Evolutionary conservation across 768 basidiomycete genomes (phyloP).

Genomic region (Collybia sp.): DNA sequence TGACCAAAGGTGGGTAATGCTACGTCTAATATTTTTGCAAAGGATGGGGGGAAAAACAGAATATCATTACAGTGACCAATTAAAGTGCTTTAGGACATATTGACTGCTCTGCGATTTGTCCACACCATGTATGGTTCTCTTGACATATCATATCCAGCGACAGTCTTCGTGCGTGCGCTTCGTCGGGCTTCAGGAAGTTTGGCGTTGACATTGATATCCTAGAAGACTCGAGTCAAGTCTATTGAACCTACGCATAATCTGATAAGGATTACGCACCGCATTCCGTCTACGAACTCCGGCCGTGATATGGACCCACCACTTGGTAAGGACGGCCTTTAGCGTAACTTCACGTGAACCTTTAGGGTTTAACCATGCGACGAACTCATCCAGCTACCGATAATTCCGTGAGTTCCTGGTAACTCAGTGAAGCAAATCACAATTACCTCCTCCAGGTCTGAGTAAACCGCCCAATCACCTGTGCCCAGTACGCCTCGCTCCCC

Average conservation of each 20-base stretch:
- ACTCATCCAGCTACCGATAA: conserved; percentile 65
- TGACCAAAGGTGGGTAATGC: too few species aligned
- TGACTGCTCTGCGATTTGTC: conserved; percentile 74
- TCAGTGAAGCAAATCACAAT: conserved; percentile 14
- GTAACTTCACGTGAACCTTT: conserved; percentile 88
- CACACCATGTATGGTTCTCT: conserved; percentile 88
- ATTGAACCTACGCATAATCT: conserved; percentile 4
- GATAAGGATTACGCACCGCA: conserved; percentile 44
- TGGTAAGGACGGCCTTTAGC: conserved; percentile 69
- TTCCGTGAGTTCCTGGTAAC: conserved; percentile 5
- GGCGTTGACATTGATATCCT: conserved; percentile 70
- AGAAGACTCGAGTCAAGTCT: conserved; percentile 10
- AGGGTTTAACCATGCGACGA: conserved; percentile 84
- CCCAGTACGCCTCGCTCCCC: conserved; percentile 69
- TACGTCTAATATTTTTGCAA: too few species aligned
- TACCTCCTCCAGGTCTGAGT: conserved; percentile 86
- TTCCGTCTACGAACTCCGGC: conserved; percentile 75
- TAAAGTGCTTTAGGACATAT: conserved; percentile 25
- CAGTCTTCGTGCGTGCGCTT: conserved; percentile 64
- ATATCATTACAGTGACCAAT: too few species aligned
- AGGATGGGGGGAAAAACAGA: too few species aligned
- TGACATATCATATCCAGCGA: conserved; percentile 53
- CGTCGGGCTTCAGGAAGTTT: conserved; percentile 78
- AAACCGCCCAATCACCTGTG: conserved; percentile 87
- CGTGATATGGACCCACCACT: conserved; percentile 82